Evolutionary conservation across 2,329 filamentous ascomycete species (phyloP).

Genomic region (Leptodontidium sp.): DNA sequence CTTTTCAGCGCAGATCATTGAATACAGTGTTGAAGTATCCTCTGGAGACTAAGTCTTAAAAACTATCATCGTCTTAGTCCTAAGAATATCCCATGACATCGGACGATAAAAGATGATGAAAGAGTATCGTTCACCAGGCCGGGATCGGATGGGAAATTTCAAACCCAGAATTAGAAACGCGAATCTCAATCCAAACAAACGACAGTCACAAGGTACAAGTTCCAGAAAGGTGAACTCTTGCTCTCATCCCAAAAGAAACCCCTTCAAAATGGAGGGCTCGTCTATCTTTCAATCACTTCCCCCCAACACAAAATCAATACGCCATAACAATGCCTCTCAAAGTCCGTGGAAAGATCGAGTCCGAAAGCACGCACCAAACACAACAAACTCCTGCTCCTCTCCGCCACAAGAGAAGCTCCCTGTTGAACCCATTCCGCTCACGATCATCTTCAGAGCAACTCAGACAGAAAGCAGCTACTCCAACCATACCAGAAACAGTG

Average conservation of each 20-base stretch:
- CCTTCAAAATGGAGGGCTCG: neutral
- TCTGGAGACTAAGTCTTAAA: no score
- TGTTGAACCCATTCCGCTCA: constrained; percentile 10
- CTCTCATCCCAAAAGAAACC: neutral
- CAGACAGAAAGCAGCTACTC: neutral
- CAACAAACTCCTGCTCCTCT: neutral
- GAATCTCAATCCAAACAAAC: neutral
- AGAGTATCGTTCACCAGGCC: no score
- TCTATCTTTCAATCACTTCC: neutral
- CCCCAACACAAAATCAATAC: neutral
- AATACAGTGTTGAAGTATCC: no score
- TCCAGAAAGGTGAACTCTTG: neutral
- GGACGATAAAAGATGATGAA: no score
- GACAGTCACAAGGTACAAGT: neutral
- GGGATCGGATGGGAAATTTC: no score
- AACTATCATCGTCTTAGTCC: no score
- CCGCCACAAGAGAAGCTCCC: constrained; percentile 8
- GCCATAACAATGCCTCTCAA: constrained; percentile 4
- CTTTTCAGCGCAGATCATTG: no score
- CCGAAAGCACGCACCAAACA: neutral
- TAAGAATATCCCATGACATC: no score
- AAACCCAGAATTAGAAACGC: neutral
- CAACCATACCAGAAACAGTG: neutral
- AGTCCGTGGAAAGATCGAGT: neutral
- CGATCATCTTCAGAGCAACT: neutral